Base-by-base conservation (phyloP, 257 asterid species). In the Datura wrightii region DNA sequence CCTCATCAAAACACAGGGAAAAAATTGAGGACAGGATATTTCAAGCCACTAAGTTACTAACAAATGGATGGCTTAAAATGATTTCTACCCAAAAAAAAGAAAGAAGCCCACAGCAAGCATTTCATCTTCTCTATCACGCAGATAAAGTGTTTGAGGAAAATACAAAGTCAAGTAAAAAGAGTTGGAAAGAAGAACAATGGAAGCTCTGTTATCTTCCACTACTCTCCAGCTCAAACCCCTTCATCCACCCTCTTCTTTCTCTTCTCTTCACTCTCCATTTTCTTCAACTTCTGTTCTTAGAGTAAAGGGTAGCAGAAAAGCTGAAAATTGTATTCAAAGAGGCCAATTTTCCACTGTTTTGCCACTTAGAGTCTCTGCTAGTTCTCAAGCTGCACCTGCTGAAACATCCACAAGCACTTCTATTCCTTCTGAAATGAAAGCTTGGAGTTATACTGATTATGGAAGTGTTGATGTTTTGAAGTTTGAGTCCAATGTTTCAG, bases 401-500 rank as follows among this genome's bases (percentile, higher is more conserved):
- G 89, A 89, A 84, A 69, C 90, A 56, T 85, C 94, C 3, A 82
- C 92, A 10, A 74, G 82, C 66, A 82, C 92, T 62, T 79, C 92
- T 1, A 44, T 93, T 11, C 98, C 96, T 2, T 88, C 95, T 7
- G 85, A 92, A 42, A 95, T 94, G 99, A 92, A 94, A 92, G 97
- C 93, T 8, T 95, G 98, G 99, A 86, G 87, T 59, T 95, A 95
- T 79, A 83, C 87, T 15, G 98, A 94, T 80, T 94, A 95, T 65
- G 99, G 99, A 0, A 91, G 95, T 2, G 90, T 90, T 83, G 97
- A 94, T 56, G 97, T 91, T 19, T 84, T 94, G 94, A 94, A 94
- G 88, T 85, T 93, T 48, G 95, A 91, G 18, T 58, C 89, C 11
- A 88, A 80, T 84, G 90, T 94, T 79, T 82, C 90, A 0, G 97